Conservation (phyloP, 805 yeast genomes). For the Metschnikowia bowlesiae region DNA sequence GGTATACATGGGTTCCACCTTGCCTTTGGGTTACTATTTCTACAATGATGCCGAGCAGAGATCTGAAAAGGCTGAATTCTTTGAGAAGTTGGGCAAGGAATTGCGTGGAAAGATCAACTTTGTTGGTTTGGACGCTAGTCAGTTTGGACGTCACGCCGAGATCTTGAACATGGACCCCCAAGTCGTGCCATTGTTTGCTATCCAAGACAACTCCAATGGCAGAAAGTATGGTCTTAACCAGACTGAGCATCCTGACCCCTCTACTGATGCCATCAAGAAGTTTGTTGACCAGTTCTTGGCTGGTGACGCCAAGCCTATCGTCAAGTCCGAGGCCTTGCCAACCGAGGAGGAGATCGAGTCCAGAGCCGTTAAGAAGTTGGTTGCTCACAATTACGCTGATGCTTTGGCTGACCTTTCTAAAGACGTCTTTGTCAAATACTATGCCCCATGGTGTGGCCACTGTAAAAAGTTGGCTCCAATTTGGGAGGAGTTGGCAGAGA, state of each 20-base stretch:
- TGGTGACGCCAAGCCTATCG: conserved; percentile 65
- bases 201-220: conserved; percentile 67
- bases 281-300: conserved; percentile 61
- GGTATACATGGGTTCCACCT: conserved; percentile 62
- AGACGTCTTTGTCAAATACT: conserved; percentile 84
- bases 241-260: conserved; percentile 42
- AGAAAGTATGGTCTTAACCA: conserved; percentile 78
- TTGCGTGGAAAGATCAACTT: conserved; percentile 78
- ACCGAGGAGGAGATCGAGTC: conserved; percentile 59
- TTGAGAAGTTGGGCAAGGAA: conserved; percentile 64
- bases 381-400: conserved; percentile 76
- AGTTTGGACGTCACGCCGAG: conserved; percentile 82
- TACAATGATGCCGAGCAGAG: conserved; percentile 67
- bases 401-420: conserved; percentile 52
- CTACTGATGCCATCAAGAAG: conserved; percentile 45
- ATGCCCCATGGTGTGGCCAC: conserved; percentile 98
- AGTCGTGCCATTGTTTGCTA: conserved; percentile 80
- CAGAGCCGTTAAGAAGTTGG: conserved; percentile 66
- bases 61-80: conserved; percentile 45
- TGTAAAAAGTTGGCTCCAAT: conserved; percentile 87
- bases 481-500: conserved; percentile 79
- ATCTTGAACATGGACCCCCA: conserved; percentile 77
- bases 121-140: conserved; percentile 80
- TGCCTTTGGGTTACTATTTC: conserved; percentile 88
- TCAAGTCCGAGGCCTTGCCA: conserved; percentile 86